Evolutionary conservation across 306 rosid species (phyloP), one percentile per base, ranked within the genome.

Genomic region (Begonia fuchsioides): DNA sequence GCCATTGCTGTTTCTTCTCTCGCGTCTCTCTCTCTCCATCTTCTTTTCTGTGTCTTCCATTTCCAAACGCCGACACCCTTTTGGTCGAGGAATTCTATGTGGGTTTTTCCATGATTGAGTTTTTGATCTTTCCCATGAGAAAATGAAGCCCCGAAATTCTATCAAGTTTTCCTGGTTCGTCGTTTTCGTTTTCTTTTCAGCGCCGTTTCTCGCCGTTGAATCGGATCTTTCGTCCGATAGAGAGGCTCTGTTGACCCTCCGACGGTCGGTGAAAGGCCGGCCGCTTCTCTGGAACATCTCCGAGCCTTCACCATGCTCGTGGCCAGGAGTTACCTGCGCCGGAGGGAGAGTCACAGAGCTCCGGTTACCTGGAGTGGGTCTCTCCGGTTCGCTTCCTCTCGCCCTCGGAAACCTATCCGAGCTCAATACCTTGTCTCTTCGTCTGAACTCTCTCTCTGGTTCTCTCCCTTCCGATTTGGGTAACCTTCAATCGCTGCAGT

Each of bases 391-490:
- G 0, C 79, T 90, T 4, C 96, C 98, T 5, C 2, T 38, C 32
- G 94, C 94, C 9, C 59, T 90, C 15, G 95, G 98, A 0, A 90
- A 90, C 52, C 55, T 90, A 10, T 81, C 98, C 14, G 45, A 68
- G 46, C 72, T 90, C 1, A 63, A 43, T 11, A 66, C 70, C 3
- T 83, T 90, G 0, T 90, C 98, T n/a, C 87, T 90, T 32, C 87
- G 96, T 5, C 41, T 55, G 52, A 90, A 90, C 54, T 67, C 64
- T 0, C 76, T 90, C 8, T 54, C 68, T 14, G 94, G 96, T 3
- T 14, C 53, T 6, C 62, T 90, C 14, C 98, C 98, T 0, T 0
- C 47, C 0, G 96, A 90, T 68, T 61, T 82, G 12, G 68, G 15
- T 0, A 62, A 71, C 10, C 67, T 90, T 0, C 56, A 35, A 7